Evolutionary conservation across 2,329 filamentous ascomycete genomes (phyloP).

Genomic region (Leptographium procerum): DNA sequence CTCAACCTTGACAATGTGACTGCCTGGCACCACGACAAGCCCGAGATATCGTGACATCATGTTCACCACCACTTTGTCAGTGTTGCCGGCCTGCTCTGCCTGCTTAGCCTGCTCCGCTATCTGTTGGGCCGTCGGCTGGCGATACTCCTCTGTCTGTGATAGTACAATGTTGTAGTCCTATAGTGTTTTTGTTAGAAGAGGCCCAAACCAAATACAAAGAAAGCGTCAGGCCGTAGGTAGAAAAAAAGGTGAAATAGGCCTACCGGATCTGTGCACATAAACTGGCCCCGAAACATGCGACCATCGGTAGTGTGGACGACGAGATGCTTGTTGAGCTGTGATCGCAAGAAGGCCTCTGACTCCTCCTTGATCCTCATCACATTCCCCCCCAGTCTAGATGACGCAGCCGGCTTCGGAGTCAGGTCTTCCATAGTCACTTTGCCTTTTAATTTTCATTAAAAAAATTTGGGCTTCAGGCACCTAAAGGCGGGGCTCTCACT

Average conservation of each 20-base stretch:
- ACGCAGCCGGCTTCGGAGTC: not conserved
- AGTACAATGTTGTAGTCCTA: slow-evolving; percentile 86
- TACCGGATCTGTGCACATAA: slow-evolving; percentile 92
- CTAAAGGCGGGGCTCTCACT: not conserved
- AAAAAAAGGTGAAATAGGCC: not conserved
- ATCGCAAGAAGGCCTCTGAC: slow-evolving; percentile 36
- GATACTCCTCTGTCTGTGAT: slow-evolving; percentile 78
- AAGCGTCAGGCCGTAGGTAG: not conserved
- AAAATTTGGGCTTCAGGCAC: too few species aligned
- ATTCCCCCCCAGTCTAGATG: not conserved
- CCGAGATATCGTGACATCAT: slow-evolving; percentile 83
- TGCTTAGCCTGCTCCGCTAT: slow-evolving; percentile 25
- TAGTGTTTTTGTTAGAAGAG: not conserved
- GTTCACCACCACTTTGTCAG: slow-evolving; percentile 44
- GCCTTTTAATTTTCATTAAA: too few species aligned
- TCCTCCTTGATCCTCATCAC: slow-evolving; percentile 1
- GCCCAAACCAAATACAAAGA: not conserved
- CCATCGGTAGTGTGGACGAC: slow-evolving; percentile 71
- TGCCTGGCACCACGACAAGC: slow-evolving; percentile 77
- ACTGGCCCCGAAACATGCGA: slow-evolving; percentile 77
- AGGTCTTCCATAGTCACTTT: not conserved
- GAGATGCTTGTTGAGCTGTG: slow-evolving; percentile 67
- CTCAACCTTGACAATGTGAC: slow-evolving; percentile 79
- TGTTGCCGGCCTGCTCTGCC: slow-evolving; percentile 16
- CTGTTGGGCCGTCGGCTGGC: slow-evolving; percentile 50